These are phyloP conservation scores for Paramyrothecium sp. DNA, from an alignment of 2,329 filamentous ascomycete genomes.

Conservation along the genomic window DNA sequence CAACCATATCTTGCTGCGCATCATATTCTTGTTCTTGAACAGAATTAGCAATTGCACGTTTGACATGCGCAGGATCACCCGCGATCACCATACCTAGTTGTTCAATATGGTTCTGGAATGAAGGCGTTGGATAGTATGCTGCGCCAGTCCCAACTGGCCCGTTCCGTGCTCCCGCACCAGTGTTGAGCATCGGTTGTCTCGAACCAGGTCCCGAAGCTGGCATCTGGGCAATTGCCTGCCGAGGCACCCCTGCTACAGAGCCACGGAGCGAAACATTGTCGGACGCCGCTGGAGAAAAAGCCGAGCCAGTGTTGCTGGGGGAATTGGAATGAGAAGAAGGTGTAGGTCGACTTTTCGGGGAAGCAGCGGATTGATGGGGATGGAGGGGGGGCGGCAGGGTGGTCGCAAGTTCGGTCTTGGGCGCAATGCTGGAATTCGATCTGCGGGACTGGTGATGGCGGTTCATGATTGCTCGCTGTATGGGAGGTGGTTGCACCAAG, in stretches of 20 bases:
- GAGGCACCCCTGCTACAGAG: slow-evolving; percentile 27
- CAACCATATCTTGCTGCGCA: slow-evolving; percentile 82
- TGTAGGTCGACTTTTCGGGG: slow-evolving; percentile 75
- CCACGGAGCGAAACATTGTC: slow-evolving; percentile 47
- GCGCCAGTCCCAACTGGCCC: slow-evolving; percentile 38
- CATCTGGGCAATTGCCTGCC: slow-evolving; percentile 29
- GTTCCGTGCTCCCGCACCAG: slow-evolving; percentile 25
- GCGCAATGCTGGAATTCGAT: slow-evolving; percentile 72
- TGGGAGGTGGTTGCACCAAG: slow-evolving; percentile 70
- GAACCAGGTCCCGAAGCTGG: slow-evolving; percentile 17
- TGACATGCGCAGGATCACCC: too few relatives aligned
- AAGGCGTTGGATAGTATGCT: slow-evolving; percentile 75
- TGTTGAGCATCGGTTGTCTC: slow-evolving; percentile 31
- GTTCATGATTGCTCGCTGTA: slow-evolving; percentile 79
- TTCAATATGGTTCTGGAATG: slow-evolving; percentile 90
- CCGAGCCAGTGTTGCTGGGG: slow-evolving; percentile 47
- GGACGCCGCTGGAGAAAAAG: slow-evolving; percentile 42
- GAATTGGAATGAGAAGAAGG: slow-evolving; percentile 73
- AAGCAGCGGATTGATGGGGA: slow-evolving; percentile 55
- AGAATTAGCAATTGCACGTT: slow-evolving; percentile 27
- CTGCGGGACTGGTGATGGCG: slow-evolving; percentile 74
- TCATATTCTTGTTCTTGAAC: slow-evolving; percentile 95
- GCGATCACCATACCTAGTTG: slow-evolving; percentile 77
- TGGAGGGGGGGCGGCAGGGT: slow-evolving; percentile 45
- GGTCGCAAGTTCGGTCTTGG: slow-evolving; percentile 62